These are phyloP conservation scores for Penstemon davidsonii DNA, from an alignment of 257 asterid genomes.

Conservation along the genomic window DNA sequence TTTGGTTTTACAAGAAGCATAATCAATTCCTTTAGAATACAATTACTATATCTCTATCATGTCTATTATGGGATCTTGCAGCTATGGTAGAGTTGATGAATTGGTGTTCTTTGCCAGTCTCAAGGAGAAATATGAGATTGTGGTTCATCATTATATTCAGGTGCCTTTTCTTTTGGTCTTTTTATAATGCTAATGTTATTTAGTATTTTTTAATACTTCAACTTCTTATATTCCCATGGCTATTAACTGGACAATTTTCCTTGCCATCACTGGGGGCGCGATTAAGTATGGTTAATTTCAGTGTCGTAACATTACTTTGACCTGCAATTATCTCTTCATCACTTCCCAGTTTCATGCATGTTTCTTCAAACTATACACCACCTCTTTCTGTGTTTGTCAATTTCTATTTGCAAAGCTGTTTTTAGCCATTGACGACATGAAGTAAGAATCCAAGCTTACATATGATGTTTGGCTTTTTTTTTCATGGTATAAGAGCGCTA, in stretches of 20 bases:
- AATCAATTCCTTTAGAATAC: slow-evolving; percentile 12
- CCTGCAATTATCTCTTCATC: slow-evolving; percentile 10
- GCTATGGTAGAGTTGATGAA: slow-evolving; percentile 97
- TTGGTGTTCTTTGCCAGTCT: slow-evolving; percentile 95
- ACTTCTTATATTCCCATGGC: neutral
- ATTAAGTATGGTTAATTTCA: neutral
- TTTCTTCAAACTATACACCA: slow-evolving; percentile 17
- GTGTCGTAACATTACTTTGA: slow-evolving; percentile 11
- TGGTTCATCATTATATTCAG: slow-evolving; percentile 95
- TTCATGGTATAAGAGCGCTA: neutral
- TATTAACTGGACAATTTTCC: slow-evolving; percentile 9
- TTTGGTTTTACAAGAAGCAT: slow-evolving; percentile 18
- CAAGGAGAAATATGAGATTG: slow-evolving; percentile 90
- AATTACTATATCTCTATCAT: slow-evolving; percentile 24
- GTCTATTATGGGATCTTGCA: slow-evolving; percentile 43
- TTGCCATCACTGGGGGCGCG: slow-evolving; percentile 13
- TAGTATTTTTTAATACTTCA: neutral
- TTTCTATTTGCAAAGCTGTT: slow-evolving; percentile 18
- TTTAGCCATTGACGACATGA: neutral
- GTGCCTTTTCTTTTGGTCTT: slow-evolving; percentile 44
- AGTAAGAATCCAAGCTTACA: slow-evolving; percentile 17
- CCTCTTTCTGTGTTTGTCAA: neutral
- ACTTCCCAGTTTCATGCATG: neutral
- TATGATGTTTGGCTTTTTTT: slow-evolving; percentile 10
- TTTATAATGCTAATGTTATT: neutral